Evolutionary conservation across 306 rosid species (phyloP).

Genomic region (Quillaja saponaria): DNA sequence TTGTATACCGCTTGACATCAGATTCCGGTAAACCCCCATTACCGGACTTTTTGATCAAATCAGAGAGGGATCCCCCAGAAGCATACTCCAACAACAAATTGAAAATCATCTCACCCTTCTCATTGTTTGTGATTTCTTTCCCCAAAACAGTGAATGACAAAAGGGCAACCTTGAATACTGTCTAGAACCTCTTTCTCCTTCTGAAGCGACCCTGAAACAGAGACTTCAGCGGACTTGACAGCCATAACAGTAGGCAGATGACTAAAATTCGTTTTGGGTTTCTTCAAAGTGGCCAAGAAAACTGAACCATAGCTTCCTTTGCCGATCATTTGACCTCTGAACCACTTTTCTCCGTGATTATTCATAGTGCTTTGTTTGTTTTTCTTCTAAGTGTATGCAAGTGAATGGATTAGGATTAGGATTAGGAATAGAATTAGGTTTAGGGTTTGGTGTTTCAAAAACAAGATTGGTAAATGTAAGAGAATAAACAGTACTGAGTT

Average conservation of each 20-base stretch:
- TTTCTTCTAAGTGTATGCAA: too few species aligned
- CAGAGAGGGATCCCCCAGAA: background rate
- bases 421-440: too few species aligned
- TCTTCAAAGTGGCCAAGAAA: background rate
- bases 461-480: too few species aligned
- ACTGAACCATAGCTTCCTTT: too few species aligned
- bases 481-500: too few species aligned
- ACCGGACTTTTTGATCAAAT: background rate
- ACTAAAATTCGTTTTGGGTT: background rate
- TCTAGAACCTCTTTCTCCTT: background rate
- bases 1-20: background rate
- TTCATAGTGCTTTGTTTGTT: too few species aligned
- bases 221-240: background rate
- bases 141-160: background rate
- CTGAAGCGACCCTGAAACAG: background rate
- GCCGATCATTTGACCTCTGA: too few species aligned
- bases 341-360: too few species aligned
- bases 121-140: background rate
- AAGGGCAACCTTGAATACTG: background rate
- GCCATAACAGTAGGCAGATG: background rate
- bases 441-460: too few species aligned
- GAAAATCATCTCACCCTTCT: background rate
- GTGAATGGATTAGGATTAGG: too few species aligned
- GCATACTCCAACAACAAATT: constrained; percentile 21
- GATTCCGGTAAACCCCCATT: background rate